These are phyloP conservation scores for Hibiscus tridactylites DNA, from an alignment of 345 rosid species.

Conservation along the genomic window DNA sequence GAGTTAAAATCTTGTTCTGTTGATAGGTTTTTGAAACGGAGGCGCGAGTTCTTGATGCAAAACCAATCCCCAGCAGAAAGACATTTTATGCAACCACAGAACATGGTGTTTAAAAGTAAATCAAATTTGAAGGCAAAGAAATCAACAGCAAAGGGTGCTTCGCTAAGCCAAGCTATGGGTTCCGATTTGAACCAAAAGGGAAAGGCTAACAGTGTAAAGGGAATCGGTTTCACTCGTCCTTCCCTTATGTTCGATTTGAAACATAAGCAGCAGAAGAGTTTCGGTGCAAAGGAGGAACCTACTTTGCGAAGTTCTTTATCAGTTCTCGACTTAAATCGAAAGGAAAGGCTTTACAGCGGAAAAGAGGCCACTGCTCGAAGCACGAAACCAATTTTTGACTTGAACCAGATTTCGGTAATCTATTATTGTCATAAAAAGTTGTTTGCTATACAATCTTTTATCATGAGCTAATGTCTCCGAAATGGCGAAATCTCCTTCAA, in stretches of 20 bases:
- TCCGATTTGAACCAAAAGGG: slow-evolving; percentile 18
- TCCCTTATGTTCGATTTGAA: slow-evolving; percentile 22
- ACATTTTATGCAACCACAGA: slow-evolving; percentile 15
- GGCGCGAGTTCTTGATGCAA: slow-evolving; percentile 46
- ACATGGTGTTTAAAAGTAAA: slow-evolving; percentile 13
- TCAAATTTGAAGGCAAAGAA: slow-evolving; percentile 22
- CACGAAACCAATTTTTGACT: slow-evolving; percentile 53
- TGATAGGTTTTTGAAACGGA: slow-evolving; percentile 57
- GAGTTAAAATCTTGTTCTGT: slow-evolving; percentile 1
- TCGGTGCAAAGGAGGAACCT: slow-evolving; percentile 27
- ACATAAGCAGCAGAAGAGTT: slow-evolving; percentile 19
- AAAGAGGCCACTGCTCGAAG: slow-evolving; percentile 33
- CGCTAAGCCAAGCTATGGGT: background rate
- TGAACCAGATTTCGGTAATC: slow-evolving; percentile 80
- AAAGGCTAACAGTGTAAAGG: slow-evolving; percentile 21
- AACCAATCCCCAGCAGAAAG: slow-evolving; percentile 26
- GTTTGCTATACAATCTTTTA: background rate
- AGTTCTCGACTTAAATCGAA: slow-evolving; percentile 29
- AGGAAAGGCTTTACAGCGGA: slow-evolving; percentile 22
- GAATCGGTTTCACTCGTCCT: slow-evolving; percentile 13
- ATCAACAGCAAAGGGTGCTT: slow-evolving; percentile 14
- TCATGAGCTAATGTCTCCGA: slow-evolving; percentile 8
- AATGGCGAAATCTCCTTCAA: background rate
- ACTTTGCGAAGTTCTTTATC: slow-evolving; percentile 4
- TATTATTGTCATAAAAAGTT: background rate